phyloP scores from a whole-genome alignment of 768 basidiomycete species.

The Cyclocybe aegerita region DNA sequence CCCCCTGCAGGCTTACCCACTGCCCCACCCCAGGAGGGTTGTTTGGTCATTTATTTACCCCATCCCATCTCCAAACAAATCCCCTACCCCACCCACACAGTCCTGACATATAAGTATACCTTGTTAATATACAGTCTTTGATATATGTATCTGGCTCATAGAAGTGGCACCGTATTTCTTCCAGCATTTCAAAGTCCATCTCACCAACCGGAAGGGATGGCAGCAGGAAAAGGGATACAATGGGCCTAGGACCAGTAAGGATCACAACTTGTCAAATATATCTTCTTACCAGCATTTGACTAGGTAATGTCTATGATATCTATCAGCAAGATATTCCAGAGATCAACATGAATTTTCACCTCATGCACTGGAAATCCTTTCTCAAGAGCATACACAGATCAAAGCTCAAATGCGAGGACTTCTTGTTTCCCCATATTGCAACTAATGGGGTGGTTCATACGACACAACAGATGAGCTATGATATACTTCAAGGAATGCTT shows the following conservation, averaged over 20 bases:
- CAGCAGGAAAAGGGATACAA: conserved; percentile 24
- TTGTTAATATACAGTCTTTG: too few relatives aligned
- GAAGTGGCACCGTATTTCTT: conserved; percentile 18
- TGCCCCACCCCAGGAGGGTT: too few relatives aligned
- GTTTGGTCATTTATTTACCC: too few relatives aligned
- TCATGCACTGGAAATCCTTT: conserved; percentile 22
- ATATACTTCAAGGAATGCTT: conserved; percentile 26
- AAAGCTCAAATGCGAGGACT: conserved; percentile 25
- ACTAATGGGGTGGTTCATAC: conserved; percentile 24
- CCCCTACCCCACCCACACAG: too few relatives aligned
- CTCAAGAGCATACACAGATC: conserved; percentile 17
- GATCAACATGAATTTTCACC: conserved; percentile 26
- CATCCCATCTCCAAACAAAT: too few relatives aligned
- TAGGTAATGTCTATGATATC: conserved; percentile 32
- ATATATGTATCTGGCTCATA: too few relatives aligned
- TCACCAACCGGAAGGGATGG: conserved; percentile 29
- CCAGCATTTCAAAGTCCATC: conserved; percentile 16
- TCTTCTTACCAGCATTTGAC: too few relatives aligned
- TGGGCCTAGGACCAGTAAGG: conserved; percentile 15
- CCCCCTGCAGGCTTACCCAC: too few relatives aligned
- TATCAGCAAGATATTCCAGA: conserved; percentile 29
- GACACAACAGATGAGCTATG: conserved; percentile 22
- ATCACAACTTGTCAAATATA: too few relatives aligned
- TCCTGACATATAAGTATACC: too few relatives aligned
- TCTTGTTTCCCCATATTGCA: conserved; percentile 31